These are phyloP conservation scores for Hyaloscypha variabilis DNA, from an alignment of 495 filamentous ascomycete species.

Conservation along the genomic window DNA sequence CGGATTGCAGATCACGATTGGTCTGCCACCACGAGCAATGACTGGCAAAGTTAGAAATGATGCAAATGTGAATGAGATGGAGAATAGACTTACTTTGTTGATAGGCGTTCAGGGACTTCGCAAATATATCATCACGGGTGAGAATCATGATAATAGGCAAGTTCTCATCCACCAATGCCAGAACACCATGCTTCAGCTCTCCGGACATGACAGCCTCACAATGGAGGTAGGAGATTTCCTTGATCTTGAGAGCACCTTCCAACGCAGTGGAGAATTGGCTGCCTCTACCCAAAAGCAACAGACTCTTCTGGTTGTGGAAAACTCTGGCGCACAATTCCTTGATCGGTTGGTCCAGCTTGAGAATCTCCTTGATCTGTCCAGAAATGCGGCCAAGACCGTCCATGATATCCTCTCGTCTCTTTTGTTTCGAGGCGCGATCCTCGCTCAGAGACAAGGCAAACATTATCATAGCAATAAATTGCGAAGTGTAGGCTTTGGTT, in stretches of 20 bases:
- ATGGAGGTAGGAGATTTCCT: conserved; percentile 99
- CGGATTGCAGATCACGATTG: conserved; percentile 97
- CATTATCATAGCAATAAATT: conserved; percentile 99
- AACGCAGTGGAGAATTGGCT: conserved; percentile 96
- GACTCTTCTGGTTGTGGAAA: conserved; percentile 95
- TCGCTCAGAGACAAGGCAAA: conserved; percentile 95
- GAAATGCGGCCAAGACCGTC: conserved; percentile 86
- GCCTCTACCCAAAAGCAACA: conserved; percentile 90
- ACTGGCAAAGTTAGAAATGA: conserved; percentile 51
- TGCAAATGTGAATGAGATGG: conserved; percentile 1
- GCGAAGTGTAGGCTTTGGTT: conserved; percentile 98
- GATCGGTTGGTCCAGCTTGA: conserved; percentile 89
- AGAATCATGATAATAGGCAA: conserved; percentile 99
- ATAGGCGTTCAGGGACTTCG: conserved; percentile 97
- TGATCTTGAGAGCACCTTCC: conserved; percentile 98
- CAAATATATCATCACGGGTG: conserved; percentile 92
- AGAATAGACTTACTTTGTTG: conserved; percentile 70
- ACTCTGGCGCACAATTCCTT: conserved; percentile 87
- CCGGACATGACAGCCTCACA: conserved; percentile 99
- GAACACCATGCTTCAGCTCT: conserved; percentile 96
- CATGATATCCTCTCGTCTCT: conserved; percentile 95
- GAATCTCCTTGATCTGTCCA: conserved; percentile 85
- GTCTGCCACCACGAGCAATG: conserved; percentile 88
- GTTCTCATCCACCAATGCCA: conserved; percentile 96
- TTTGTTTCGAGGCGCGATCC: conserved; percentile 91